These are phyloP conservation scores for Synchytrium microbalum DNA, from an alignment of 371 early-diverging fungal genomes.

Conservation along the genomic window DNA sequence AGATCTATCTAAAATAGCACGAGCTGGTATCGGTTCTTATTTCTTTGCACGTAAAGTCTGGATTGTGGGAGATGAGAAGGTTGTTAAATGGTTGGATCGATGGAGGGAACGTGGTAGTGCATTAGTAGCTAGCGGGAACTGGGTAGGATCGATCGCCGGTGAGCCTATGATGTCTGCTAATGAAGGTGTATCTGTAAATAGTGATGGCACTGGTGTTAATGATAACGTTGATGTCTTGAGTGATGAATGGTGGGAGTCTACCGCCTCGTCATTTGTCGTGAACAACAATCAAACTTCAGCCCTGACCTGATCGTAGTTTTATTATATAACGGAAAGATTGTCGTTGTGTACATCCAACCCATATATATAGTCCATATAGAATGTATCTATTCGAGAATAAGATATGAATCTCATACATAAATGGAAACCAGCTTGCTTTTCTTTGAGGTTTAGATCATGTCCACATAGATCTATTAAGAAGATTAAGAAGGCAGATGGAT, in stretches of 20 bases:
- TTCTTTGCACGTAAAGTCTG: conserved; percentile 6
- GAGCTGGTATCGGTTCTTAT: neutral
- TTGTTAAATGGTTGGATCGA: neutral
- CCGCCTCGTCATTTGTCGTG: no score
- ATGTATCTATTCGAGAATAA: no score
- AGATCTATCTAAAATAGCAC: neutral
- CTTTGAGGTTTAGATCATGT: no score
- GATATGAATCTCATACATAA: no score
- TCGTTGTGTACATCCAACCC: no score
- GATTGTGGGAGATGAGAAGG: neutral
- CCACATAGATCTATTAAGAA: no score
- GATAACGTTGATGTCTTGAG: neutral
- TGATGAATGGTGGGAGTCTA: neutral
- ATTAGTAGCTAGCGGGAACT: neutral
- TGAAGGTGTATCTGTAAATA: neutral
- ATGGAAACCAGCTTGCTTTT: no score
- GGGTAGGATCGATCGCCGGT: neutral
- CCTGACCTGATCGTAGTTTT: no score
- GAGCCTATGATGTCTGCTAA: neutral
- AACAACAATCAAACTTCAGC: no score
- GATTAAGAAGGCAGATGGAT: no score
- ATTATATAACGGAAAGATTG: no score
- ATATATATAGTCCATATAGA: no score
- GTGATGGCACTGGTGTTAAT: neutral
- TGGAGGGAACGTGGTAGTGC: neutral